Conservation (phyloP, 2,329 filamentous ascomycete species). For the Chalaropsis thielavioides region DNA sequence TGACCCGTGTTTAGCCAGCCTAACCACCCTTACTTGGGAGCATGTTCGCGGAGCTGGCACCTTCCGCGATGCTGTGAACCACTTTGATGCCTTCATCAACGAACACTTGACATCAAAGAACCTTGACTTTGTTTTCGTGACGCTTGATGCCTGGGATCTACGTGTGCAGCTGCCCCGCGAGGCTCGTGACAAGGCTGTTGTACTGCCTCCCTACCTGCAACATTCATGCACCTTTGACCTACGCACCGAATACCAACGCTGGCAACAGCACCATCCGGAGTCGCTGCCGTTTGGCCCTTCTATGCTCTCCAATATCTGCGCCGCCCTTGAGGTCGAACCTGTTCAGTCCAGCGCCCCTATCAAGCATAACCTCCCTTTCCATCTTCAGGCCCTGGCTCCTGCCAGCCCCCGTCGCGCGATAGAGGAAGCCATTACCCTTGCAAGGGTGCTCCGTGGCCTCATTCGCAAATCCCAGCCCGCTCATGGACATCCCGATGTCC, state of each 20-base stretch:
- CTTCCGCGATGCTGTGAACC: slow-evolving; percentile 91
- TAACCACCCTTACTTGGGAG: slow-evolving; percentile 97
- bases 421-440: slow-evolving; percentile 91
- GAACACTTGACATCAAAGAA: slow-evolving; percentile 85
- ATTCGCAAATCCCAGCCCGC: slow-evolving; percentile 92
- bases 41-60: slow-evolving; percentile 95
- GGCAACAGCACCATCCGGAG: slow-evolving; percentile 97
- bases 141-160: slow-evolving; percentile 94
- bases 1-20: slow-evolving; percentile 48
- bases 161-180: slow-evolving; percentile 94
- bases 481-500: slow-evolving; percentile 85
- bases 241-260: slow-evolving; percentile 92
- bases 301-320: slow-evolving; percentile 93
- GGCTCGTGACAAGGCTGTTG: slow-evolving; percentile 94
- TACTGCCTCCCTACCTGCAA: slow-evolving; percentile 89
- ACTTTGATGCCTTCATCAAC: slow-evolving; percentile 84
- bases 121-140: slow-evolving; percentile 95
- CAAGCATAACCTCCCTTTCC: slow-evolving; percentile 97
- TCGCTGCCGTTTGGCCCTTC: slow-evolving; percentile 92
- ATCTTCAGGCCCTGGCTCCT: slow-evolving; percentile 87
- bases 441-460: slow-evolving; percentile 78
- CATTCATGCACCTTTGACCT: slow-evolving; percentile 96
- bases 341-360: slow-evolving; percentile 95
- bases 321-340: slow-evolving; percentile 91
- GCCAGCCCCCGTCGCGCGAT: slow-evolving; percentile 91